phyloP scores from a whole-genome alignment of 257 asterid species.

The Haberlea rhodopensis region DNA sequence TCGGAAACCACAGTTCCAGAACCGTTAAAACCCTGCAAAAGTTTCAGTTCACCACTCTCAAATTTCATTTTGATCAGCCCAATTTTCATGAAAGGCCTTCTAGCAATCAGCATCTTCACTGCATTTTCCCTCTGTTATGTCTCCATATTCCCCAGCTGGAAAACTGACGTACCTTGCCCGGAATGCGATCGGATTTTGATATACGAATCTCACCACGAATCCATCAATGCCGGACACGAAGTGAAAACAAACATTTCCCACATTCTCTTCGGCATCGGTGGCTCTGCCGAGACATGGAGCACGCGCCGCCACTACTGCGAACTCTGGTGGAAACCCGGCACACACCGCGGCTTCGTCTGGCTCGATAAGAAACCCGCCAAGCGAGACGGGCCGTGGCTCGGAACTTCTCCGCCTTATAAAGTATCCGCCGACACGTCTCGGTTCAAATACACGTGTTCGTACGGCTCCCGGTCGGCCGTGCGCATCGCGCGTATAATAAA shows the following conservation, averaged over 20 bases:
- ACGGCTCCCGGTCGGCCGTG: conserved; percentile 64
- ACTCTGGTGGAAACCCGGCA: conserved; percentile 80
- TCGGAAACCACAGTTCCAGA: neutral
- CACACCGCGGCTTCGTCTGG: conserved; percentile 79
- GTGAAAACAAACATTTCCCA: conserved; percentile 51
- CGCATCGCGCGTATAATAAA: conserved; percentile 71
- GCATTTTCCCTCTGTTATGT: conserved; percentile 31
- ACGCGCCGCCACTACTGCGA: conserved; percentile 60
- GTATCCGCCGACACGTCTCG: conserved; percentile 52
- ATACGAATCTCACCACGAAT: conserved; percentile 16
- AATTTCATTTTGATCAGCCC: conserved; percentile 8
- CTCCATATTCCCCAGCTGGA: conserved; percentile 39
- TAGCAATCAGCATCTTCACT: neutral
- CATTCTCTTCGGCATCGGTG: conserved; percentile 76
- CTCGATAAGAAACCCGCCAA: conserved; percentile 46
- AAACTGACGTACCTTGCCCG: conserved; percentile 28
- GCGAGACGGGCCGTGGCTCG: conserved; percentile 34
- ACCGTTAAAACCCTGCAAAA: neutral
- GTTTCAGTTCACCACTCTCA: neutral
- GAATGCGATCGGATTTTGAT: conserved; percentile 13
- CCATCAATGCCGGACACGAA: neutral
- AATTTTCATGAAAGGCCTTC: neutral
- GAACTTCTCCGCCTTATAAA: conserved; percentile 45
- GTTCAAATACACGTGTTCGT: conserved; percentile 52
- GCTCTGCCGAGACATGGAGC: conserved; percentile 73